Evolutionary conservation across 441 rosid species (phyloP).

Genomic region (Mallotus japonicus): DNA sequence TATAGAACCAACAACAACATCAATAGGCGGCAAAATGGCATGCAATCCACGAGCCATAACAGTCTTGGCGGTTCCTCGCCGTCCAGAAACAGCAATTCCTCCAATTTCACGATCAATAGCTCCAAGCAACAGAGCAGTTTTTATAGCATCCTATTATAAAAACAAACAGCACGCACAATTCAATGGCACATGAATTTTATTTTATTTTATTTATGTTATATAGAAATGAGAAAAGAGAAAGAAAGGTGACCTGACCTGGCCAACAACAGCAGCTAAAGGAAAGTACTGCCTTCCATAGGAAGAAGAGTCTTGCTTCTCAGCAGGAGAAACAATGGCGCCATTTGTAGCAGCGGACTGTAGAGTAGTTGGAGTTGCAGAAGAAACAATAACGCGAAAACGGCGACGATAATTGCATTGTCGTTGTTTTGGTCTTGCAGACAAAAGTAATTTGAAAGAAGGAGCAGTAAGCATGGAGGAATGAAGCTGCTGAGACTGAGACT

Average conservation of each 20-base stretch:
- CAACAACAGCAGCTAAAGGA: slow-evolving; percentile 94
- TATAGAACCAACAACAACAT: slow-evolving; percentile 81
- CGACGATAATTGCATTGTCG: slow-evolving; percentile 26
- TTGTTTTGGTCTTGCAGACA: slow-evolving; percentile 28
- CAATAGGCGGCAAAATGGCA: slow-evolving; percentile 84
- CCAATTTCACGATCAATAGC: slow-evolving; percentile 93
- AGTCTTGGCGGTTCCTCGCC: slow-evolving; percentile 90
- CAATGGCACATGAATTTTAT: too few relatives aligned
- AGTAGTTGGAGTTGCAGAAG: slow-evolving; percentile 40
- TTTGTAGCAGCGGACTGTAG: slow-evolving; percentile 54
- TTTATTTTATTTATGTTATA: too few relatives aligned
- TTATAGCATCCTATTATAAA: slow-evolving; percentile 70
- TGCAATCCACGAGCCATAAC: slow-evolving; percentile 94
- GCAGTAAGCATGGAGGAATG: slow-evolving; percentile 25
- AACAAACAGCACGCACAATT: too few relatives aligned
- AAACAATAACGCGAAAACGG: slow-evolving; percentile 30
- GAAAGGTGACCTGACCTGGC: slow-evolving; percentile 51
- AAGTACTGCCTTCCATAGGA: slow-evolving; percentile 78
- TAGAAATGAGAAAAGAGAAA: neutral
- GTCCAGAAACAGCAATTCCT: slow-evolving; percentile 87
- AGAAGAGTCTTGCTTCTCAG: slow-evolving; percentile 34
- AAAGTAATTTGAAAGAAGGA: slow-evolving; percentile 27
- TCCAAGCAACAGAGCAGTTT: slow-evolving; percentile 92
- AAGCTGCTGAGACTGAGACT: slow-evolving; percentile 1
- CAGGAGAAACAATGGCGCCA: slow-evolving; percentile 43